Evolutionary conservation across 140 eudicot genomes (phyloP).

Genomic region (Ambrosia hybrid): DNA sequence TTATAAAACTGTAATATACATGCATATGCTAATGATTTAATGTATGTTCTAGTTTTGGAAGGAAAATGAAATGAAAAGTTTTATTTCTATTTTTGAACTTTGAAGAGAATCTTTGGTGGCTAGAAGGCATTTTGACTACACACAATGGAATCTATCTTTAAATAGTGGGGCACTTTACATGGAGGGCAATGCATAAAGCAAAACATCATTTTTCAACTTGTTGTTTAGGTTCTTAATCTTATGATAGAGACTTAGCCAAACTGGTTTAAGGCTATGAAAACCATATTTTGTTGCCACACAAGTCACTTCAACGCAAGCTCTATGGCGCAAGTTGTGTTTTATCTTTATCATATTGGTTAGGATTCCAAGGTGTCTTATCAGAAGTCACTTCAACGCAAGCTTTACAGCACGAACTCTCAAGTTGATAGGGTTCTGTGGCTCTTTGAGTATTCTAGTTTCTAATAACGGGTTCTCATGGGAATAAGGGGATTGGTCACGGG

Average conservation of each 20-base stretch:
- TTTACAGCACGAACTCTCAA: no score
- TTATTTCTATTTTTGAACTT: constrained; percentile 1
- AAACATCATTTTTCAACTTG: constrained; percentile 16
- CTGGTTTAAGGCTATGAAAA: constrained; percentile 2
- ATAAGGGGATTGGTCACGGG: no score
- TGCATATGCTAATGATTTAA: not conserved
- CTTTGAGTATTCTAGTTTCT: no score
- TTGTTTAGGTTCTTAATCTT: not conserved
- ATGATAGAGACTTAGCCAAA: constrained; percentile 21
- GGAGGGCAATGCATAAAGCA: constrained; percentile 1
- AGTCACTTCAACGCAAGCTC: no score
- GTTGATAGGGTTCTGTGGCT: no score
- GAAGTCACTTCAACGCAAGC: no score
- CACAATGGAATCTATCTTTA: constrained; percentile 21
- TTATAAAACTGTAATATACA: not conserved
- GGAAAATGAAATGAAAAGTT: constrained; percentile 8
- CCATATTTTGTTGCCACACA: not conserved
- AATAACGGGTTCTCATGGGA: no score
- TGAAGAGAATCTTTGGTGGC: constrained; percentile 19
- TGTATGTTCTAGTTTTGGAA: constrained; percentile 14
- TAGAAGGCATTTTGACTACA: constrained; percentile 19
- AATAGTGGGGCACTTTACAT: constrained; percentile 14
- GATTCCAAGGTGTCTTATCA: no score
- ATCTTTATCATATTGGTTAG: no score
- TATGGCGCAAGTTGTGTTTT: no score